Evolutionary conservation across 1,284 basidiomycete genomes (phyloP).

Genomic region (Ustilago shanxiensis): DNA sequence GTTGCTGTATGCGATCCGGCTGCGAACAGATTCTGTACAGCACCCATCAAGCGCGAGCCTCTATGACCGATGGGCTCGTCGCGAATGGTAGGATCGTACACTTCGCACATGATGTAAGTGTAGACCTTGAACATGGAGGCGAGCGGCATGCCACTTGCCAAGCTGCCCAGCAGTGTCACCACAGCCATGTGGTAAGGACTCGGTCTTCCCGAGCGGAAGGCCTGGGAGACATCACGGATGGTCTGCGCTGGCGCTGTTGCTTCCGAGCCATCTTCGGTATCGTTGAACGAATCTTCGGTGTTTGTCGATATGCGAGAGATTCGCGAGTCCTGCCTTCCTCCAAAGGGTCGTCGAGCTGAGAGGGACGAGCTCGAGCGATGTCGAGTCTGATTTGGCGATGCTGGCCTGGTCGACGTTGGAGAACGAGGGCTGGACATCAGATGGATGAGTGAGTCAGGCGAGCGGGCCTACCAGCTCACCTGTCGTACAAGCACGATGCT

Average conservation of each 20-base stretch:
- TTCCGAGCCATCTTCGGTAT: conserved; percentile 41
- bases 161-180: conserved; percentile 55
- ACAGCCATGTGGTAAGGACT: conserved; percentile 64
- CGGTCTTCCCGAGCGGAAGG: conserved; percentile 45
- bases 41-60: conserved; percentile 10
- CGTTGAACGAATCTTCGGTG: conserved; percentile 26
- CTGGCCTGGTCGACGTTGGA: conserved; percentile 5
- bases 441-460: neutral
- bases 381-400: conserved; percentile 7
- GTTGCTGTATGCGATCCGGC: conserved; percentile 1
- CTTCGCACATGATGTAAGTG: conserved; percentile 61
- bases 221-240: conserved; percentile 53
- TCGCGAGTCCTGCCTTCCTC: conserved; percentile 21
- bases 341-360: conserved; percentile 8
- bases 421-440: conserved; percentile 27
- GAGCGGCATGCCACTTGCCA: conserved; percentile 61
- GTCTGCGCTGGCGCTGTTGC: conserved; percentile 51
- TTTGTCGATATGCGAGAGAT: conserved; percentile 20
- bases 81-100: conserved; percentile 52
- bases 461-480: conserved; percentile 4
- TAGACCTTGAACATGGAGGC: conserved; percentile 65
- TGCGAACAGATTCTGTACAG: conserved; percentile 12
- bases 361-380: conserved; percentile 10
- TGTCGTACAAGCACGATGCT: neutral
- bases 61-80: conserved; percentile 34